Evolutionary conservation across 2,329 filamentous ascomycete genomes (phyloP).

Genomic region (Fusarium luffae): DNA sequence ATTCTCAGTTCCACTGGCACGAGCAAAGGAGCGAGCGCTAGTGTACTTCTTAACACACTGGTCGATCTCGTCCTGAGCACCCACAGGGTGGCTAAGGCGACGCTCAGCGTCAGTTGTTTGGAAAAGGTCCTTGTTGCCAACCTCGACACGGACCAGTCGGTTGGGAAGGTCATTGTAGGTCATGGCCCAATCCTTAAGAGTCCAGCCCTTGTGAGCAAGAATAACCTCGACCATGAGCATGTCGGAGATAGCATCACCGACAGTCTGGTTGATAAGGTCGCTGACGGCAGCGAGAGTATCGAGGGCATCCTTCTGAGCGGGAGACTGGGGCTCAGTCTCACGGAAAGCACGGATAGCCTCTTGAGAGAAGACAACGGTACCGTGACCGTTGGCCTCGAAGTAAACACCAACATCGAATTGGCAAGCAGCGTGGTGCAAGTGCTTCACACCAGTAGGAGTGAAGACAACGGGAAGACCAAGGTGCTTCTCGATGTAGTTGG

Average conservation of each 20-base stretch:
- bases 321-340: slow-evolving; percentile 85
- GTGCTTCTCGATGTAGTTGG: slow-evolving; percentile 88
- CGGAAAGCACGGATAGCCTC: slow-evolving; percentile 83
- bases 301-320: slow-evolving; percentile 89
- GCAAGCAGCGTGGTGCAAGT: slow-evolving; percentile 95
- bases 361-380: slow-evolving; percentile 93
- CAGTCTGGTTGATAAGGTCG: slow-evolving; percentile 97
- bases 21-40: slow-evolving; percentile 88
- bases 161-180: slow-evolving; percentile 97
- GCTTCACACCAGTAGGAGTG: slow-evolving; percentile 96
- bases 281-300: slow-evolving; percentile 85
- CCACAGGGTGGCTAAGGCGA: slow-evolving; percentile 80
- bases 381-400: slow-evolving; percentile 98
- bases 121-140: slow-evolving; percentile 88
- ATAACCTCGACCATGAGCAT: slow-evolving; percentile 96
- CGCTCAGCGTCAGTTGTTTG: slow-evolving; percentile 93
- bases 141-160: slow-evolving; percentile 91
- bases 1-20: slow-evolving; percentile 95
- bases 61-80: slow-evolving; percentile 88
- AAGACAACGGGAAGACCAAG: slow-evolving; percentile 90
- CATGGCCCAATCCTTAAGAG: slow-evolving; percentile 87
- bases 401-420: slow-evolving; percentile 97
- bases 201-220: slow-evolving; percentile 94
- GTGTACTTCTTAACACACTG: slow-evolving; percentile 89
- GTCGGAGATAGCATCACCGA: slow-evolving; percentile 95